Evolutionary conservation across 2,329 filamentous ascomycete species (phyloP), one percentile per base, ranked within the genome.

Genomic region (Penicillium sclerotiorum): DNA sequence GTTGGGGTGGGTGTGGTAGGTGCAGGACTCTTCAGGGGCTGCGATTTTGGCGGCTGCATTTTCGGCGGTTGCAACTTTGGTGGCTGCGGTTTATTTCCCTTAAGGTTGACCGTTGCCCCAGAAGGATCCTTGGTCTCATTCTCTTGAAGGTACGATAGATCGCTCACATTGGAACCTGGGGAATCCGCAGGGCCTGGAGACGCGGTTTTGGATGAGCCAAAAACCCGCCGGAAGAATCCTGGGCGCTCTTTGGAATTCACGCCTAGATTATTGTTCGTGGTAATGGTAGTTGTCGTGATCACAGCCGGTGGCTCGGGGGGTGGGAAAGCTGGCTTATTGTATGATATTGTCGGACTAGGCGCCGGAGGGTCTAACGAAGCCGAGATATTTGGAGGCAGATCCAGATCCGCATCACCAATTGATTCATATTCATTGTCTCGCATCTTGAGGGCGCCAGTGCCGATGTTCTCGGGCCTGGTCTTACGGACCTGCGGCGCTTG

Each of bases 181-280:
- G 49, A 47, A 15, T 65, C 66, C 25, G 58, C 50, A 12, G 56
- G 51, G n/a, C 42, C 52, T 13, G 56, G 45, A n/a, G 62, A 53
- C 56, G 68, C 77, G 41, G 73, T 80, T 65, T 81, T 88, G 28
- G 88, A 84, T 8, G 86, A 88, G 32, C 88, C 89, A 75, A 97
- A 97, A 32, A 97, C 89, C 56, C 93, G 85, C 61, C 90, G 85
- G 76, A 97, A 97, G 76, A 99, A 97, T 17, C 94, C 92, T 8
- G 83, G 89, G 49, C 85, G 84, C 63, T 90, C 86, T 66, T 88
- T 89, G 45, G 77, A 76, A 17, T 23, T 46, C 12, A n/a, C 48
- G 30, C 50, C 13, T 8, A 35, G 22, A 18, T n/a, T 49, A 23
- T 45, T 40, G 11, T 36, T 48, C 3, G 53, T 39, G 7, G 42